A percentile compares a stretch with the other conserved stretches of the same genome.
Conservation (phyloP, 169 alveolate species). For the Plasmodium ovale region DNA sequence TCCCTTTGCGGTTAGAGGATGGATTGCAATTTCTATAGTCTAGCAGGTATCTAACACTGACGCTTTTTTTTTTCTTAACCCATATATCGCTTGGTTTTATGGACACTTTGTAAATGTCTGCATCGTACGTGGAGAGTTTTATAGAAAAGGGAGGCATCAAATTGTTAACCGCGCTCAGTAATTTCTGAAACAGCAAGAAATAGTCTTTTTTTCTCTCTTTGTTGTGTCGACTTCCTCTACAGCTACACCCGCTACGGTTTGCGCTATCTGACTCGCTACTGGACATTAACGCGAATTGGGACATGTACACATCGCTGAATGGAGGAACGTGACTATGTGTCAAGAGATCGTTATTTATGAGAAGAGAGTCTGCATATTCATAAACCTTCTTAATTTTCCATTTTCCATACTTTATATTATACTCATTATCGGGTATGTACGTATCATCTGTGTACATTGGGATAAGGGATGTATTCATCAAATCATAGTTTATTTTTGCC, state of each 20-base stretch:
- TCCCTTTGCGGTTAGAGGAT: not conserved
- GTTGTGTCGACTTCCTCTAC: not conserved
- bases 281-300: not conserved
- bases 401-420: slow-evolving; percentile 62
- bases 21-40: slow-evolving; percentile 20
- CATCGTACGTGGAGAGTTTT: slow-evolving; percentile 43
- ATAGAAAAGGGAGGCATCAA: slow-evolving; percentile 73
- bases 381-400: slow-evolving; percentile 56
- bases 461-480: slow-evolving; percentile 60
- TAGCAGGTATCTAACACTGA: slow-evolving; percentile 50
- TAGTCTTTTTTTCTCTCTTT: slow-evolving; percentile 19
- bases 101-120: slow-evolving; percentile 33
- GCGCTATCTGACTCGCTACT: not conserved
- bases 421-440: slow-evolving; percentile 23
- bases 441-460: slow-evolving; percentile 76
- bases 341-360: not conserved
- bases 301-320: not conserved
- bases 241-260: not conserved
- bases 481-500: slow-evolving; percentile 45
- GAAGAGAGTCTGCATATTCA: not conserved
- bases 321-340: not conserved
- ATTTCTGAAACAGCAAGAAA: slow-evolving; percentile 51
- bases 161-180: slow-evolving; percentile 34
- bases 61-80: slow-evolving; percentile 65
- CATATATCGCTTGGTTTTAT: slow-evolving; percentile 74